These are phyloP conservation scores for Didymella keratinophila DNA, from an alignment of 2,329 filamentous ascomycete genomes.

Conservation along the genomic window DNA sequence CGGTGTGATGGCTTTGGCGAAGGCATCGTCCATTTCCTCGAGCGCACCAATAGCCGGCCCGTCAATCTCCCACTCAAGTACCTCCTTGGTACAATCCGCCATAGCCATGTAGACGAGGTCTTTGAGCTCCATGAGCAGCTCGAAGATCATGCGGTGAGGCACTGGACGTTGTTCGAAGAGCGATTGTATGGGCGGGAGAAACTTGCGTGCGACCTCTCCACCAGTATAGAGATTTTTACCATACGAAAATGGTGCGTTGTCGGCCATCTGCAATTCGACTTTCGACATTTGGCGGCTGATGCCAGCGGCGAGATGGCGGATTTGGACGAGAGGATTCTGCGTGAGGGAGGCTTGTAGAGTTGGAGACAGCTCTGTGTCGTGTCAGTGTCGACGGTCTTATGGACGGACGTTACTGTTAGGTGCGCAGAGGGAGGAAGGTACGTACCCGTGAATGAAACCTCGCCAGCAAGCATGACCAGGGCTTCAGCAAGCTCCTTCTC, in stretches of 20 bases:
- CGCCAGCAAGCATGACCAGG: slow-evolving; percentile 43
- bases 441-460: slow-evolving; percentile 45
- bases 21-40: slow-evolving; percentile 43
- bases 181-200: slow-evolving; percentile 41
- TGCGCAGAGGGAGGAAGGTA: neutral
- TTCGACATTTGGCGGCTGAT: slow-evolving; percentile 48
- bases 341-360: slow-evolving; percentile 44
- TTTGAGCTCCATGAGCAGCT: slow-evolving; percentile 46
- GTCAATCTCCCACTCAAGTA: slow-evolving; percentile 43
- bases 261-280: slow-evolving; percentile 46
- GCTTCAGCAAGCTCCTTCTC: slow-evolving; percentile 48
- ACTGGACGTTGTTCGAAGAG: slow-evolving; percentile 44
- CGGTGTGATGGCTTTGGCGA: slow-evolving; percentile 36
- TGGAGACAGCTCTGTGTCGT: slow-evolving; percentile 36
- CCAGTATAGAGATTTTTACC: slow-evolving; percentile 48
- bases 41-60: slow-evolving; percentile 32
- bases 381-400: neutral
- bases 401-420: neutral
- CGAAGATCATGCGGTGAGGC: slow-evolving; percentile 47
- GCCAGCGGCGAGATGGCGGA: slow-evolving; percentile 45
- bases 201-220: slow-evolving; percentile 44
- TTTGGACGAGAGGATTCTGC: slow-evolving; percentile 44
- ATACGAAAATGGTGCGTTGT: slow-evolving; percentile 43
- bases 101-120: slow-evolving; percentile 42
- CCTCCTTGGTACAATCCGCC: slow-evolving; percentile 35